Evolutionary conservation across 176 grass and related monocot genomes (phyloP).

Genomic region (Hyparrhenia diplandra): DNA sequence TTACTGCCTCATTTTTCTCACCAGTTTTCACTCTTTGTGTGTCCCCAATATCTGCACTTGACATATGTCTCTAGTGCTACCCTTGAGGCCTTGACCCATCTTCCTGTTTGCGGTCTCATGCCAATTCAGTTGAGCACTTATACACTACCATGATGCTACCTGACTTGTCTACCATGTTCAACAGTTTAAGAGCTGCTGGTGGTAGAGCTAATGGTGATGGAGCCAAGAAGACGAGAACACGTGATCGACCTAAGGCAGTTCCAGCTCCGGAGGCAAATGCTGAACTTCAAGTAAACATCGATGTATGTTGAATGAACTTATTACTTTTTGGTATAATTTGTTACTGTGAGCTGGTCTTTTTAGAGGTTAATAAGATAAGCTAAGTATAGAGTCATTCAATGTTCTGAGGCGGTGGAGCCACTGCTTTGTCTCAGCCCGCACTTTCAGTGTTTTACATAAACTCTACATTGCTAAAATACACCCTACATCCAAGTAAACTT

Average conservation of each 20-base stretch:
- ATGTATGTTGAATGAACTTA: constrained; percentile 54
- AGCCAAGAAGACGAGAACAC: constrained; percentile 62
- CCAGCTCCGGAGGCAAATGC: constrained; percentile 88
- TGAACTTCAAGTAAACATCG: constrained; percentile 82
- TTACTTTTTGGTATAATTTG: constrained; percentile 10
- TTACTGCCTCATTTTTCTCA: background rate
- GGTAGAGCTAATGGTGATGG: constrained; percentile 64
- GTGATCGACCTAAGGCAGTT: constrained; percentile 61
- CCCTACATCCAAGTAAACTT: background rate
- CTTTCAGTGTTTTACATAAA: background rate
- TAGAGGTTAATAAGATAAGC: background rate
- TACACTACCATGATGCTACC: background rate
- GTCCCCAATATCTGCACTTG: constrained; percentile 11
- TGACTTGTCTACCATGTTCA: constrained; percentile 26
- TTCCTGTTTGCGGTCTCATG: constrained; percentile 1
- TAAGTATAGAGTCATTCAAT: background rate
- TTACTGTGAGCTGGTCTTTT: constrained; percentile 23
- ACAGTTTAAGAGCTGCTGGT: constrained; percentile 64
- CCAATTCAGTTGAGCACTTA: constrained; percentile 11
- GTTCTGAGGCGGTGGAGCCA: background rate
- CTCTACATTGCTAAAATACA: background rate
- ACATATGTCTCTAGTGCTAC: constrained; percentile 4
- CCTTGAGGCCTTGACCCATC: background rate
- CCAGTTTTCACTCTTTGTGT: background rate
- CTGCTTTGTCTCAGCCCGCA: background rate